A percentile compares a stretch with the other conserved stretches of the same genome.
Conservation (phyloP, 2,329 filamentous ascomycete genomes). For the Akanthomyces lecanii region DNA sequence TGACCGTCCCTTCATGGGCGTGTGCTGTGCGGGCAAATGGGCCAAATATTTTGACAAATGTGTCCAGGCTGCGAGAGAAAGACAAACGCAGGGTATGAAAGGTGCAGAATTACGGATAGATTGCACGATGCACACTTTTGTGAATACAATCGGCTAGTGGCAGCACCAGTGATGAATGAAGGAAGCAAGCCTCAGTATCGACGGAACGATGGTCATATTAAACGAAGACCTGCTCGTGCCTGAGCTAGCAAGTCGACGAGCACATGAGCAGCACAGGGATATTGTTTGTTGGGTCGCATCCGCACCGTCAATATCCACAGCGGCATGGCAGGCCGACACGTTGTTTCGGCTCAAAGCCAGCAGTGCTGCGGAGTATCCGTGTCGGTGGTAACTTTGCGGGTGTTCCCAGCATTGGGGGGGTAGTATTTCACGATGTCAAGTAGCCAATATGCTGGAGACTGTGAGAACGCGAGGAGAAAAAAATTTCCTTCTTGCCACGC, state of each 20-base stretch:
- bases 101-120: too few relatives aligned
- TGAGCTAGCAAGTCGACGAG: not conserved
- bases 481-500: slow-evolving; percentile 5
- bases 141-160: not conserved
- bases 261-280: not conserved
- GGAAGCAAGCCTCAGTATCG: too few relatives aligned
- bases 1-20: too few relatives aligned
- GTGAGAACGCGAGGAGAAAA: not conserved
- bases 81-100: too few relatives aligned
- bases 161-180: not conserved
- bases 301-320: not conserved
- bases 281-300: slow-evolving; percentile 5
- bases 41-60: too few relatives aligned
- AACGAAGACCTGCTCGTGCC: not conserved
- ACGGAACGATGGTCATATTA: not conserved
- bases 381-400: not conserved
- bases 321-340: not conserved
- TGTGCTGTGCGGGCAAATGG: too few relatives aligned
- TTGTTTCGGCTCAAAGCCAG: not conserved
- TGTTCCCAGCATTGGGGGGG: not conserved
- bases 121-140: not conserved
- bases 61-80: too few relatives aligned
- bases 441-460: not conserved
- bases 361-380: not conserved
- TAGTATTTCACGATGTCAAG: not conserved